These are phyloP conservation scores for Oryza meridionalis DNA, from an alignment of 176 grass and related monocot genomes.

Conservation along the genomic window DNA sequence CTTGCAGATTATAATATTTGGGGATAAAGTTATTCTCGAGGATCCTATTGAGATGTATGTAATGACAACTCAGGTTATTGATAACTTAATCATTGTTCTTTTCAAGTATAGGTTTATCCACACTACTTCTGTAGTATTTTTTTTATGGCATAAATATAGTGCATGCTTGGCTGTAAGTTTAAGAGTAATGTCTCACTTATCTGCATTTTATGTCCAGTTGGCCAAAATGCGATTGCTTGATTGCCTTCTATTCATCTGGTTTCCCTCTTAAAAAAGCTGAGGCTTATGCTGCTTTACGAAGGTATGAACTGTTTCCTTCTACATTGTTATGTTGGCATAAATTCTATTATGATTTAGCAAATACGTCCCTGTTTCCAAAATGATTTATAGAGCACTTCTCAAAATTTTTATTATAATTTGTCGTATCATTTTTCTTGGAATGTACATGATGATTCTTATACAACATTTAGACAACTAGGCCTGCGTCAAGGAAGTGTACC, in stretches of 20 bases:
- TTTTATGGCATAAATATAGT: neutral
- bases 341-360: neutral
- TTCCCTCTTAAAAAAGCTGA: slow-evolving; percentile 90
- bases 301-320: slow-evolving; percentile 42
- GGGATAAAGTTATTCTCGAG: slow-evolving; percentile 89
- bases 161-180: slow-evolving; percentile 6
- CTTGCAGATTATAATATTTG: slow-evolving; percentile 94
- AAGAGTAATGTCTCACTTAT: slow-evolving; percentile 25
- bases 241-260: slow-evolving; percentile 96
- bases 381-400: slow-evolving; percentile 13
- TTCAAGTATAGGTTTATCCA: slow-evolving; percentile 42
- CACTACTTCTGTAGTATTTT: slow-evolving; percentile 21
- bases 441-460: neutral
- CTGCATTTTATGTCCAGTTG: slow-evolving; percentile 70
- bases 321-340: neutral
- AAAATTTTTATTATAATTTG: slow-evolving; percentile 11
- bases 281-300: slow-evolving; percentile 79
- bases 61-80: slow-evolving; percentile 70
- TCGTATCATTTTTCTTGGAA: slow-evolving; percentile 10
- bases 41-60: slow-evolving; percentile 94
- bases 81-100: slow-evolving; percentile 45
- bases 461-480: slow-evolving; percentile 4
- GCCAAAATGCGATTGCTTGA: slow-evolving; percentile 97
- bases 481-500: neutral
- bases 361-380: slow-evolving; percentile 18